Conservation (phyloP, 306 rosid genomes). For the Cajanus cajan region DNA sequence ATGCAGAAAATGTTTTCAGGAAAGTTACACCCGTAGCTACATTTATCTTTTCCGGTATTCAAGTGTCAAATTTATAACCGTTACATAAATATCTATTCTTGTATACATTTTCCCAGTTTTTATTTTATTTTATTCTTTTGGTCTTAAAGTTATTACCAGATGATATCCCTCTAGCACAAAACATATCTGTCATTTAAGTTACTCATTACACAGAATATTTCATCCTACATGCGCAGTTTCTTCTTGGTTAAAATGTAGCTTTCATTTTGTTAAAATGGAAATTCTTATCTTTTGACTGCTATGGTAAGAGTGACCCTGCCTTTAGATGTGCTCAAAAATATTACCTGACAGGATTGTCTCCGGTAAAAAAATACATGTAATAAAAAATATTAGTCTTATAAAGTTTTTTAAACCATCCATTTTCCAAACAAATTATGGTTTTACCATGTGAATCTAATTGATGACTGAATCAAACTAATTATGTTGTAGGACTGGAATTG, state of each 20-base stretch:
- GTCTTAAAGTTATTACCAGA: not conserved
- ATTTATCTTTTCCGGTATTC: not conserved
- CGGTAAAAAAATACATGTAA: no score
- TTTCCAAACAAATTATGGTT: not conserved
- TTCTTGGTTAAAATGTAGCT: not conserved
- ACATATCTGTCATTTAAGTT: not conserved
- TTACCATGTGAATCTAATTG: not conserved
- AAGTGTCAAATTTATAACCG: not conserved
- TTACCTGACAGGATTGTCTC: no score
- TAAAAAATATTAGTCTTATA: no score
- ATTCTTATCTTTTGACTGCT: not conserved
- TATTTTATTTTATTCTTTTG: no score
- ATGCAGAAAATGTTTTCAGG: not conserved
- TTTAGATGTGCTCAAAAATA: not conserved
- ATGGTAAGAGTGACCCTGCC: not conserved
- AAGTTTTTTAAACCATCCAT: not conserved
- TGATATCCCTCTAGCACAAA: not conserved
- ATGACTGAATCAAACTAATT: not conserved
- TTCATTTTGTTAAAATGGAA: not conserved
- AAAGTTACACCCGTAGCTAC: not conserved
- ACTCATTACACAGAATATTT: not conserved
- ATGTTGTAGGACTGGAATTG: slow-evolving; percentile 73
- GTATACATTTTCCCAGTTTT: not conserved
- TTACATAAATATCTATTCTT: not conserved
- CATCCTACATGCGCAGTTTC: not conserved